Evolutionary conservation across 148 eudicot species (phyloP).

Genomic region (Camellia lanceoleosa): DNA sequence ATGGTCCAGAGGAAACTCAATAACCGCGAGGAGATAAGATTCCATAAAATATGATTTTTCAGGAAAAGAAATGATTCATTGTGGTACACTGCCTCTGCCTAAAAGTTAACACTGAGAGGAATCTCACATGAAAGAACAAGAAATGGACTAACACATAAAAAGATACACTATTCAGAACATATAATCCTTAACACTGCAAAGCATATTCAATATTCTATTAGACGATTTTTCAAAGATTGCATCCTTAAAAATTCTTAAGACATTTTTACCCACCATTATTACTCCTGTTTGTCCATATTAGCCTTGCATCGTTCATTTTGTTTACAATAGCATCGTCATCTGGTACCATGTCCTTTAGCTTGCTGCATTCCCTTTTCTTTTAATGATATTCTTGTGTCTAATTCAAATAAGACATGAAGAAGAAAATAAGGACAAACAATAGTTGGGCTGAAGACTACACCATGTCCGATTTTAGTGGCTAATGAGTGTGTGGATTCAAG

Average conservation of each 20-base stretch:
- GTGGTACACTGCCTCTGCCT: background rate
- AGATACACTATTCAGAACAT: background rate
- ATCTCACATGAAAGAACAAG: background rate
- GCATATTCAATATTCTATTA: background rate
- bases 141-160: background rate
- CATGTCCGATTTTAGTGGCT: too few relatives aligned
- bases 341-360: background rate
- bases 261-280: slow-evolving; percentile 9
- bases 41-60: background rate
- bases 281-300: slow-evolving; percentile 11
- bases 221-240: background rate
- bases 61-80: background rate
- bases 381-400: slow-evolving; percentile 2
- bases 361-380: background rate
- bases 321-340: background rate
- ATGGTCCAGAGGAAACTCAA: background rate
- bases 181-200: background rate
- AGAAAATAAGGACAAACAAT: background rate
- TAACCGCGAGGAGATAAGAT: background rate
- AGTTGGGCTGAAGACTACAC: background rate
- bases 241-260: slow-evolving; percentile 7
- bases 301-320: slow-evolving; percentile 4
- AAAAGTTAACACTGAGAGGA: background rate
- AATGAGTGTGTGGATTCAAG: too few relatives aligned
- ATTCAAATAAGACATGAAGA: slow-evolving; percentile 6